Conservation (phyloP, 1,284 basidiomycete species). For the Pseudozyma thailandica region DNA sequence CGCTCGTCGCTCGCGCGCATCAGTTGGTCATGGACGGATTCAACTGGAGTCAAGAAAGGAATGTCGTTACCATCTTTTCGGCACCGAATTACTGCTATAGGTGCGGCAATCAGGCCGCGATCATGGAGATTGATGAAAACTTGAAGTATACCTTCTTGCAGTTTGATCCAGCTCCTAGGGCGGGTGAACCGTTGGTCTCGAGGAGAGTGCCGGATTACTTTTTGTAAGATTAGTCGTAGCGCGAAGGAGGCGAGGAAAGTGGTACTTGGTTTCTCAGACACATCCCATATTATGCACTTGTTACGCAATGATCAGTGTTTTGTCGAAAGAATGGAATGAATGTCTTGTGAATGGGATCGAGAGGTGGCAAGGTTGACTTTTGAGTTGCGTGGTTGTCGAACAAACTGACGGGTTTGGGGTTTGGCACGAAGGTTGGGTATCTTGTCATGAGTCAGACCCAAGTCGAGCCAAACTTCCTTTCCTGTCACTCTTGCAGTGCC, state of each 20-base stretch:
- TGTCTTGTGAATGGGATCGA: too few species aligned
- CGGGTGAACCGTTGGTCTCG: slow-evolving; percentile 96
- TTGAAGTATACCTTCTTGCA: slow-evolving; percentile 96
- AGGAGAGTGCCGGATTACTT: slow-evolving; percentile 89
- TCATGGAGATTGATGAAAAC: slow-evolving; percentile 99
- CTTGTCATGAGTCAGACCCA: too few species aligned
- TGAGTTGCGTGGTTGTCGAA: too few species aligned
- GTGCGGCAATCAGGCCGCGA: slow-evolving; percentile 98
- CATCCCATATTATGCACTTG: too few species aligned
- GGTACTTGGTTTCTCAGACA: too few species aligned
- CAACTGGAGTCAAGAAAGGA: slow-evolving; percentile 98
- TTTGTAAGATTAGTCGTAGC: slow-evolving; percentile 36
- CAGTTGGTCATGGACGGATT: slow-evolving; percentile 93
- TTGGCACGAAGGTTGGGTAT: too few species aligned
- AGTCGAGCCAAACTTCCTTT: too few species aligned
- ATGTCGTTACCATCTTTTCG: slow-evolving; percentile 99
- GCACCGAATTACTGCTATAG: slow-evolving; percentile 91
- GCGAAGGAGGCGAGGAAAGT: neutral
- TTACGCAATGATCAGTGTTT: too few species aligned
- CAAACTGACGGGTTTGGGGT: too few species aligned
- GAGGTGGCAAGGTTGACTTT: too few species aligned
- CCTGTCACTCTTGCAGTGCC: too few species aligned
- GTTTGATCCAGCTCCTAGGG: slow-evolving; percentile 98
- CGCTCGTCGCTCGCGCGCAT: slow-evolving; percentile 76
- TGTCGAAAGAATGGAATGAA: too few species aligned